Evolutionary conservation across 2,329 filamentous ascomycete species (phyloP).

Genomic region (Epichloe amarillans): DNA sequence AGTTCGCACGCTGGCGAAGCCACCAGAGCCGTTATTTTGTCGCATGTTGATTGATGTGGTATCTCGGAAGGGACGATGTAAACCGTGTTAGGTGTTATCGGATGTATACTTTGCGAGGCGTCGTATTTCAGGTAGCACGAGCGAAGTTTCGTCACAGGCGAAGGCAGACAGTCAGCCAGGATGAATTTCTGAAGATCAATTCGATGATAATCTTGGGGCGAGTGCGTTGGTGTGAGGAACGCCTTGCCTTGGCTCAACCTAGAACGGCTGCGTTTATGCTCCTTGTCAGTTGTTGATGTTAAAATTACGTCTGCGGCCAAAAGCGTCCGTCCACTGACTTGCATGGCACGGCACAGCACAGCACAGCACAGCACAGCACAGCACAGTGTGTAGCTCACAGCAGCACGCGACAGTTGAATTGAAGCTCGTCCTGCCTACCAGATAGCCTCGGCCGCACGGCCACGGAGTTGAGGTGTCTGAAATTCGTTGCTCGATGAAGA

Average conservation of each 20-base stretch:
- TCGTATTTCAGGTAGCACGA: neutral
- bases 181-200: too few relatives aligned
- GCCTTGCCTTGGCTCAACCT: neutral
- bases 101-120: neutral
- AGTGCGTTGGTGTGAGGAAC: neutral
- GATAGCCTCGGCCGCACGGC: conserved; percentile 4
- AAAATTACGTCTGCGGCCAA: neutral
- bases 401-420: neutral
- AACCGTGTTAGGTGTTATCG: neutral
- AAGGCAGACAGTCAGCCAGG: neutral
- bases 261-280: neutral
- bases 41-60: conserved; percentile 12
- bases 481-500: neutral
- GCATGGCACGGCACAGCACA: neutral
- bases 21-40: conserved; percentile 13
- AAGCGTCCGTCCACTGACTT: neutral
- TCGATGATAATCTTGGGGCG: neutral
- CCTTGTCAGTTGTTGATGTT: neutral
- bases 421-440: neutral
- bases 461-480: neutral
- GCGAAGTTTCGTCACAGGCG: neutral
- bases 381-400: neutral
- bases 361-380: neutral
- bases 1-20: conserved; percentile 30
- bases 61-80: neutral